These are phyloP conservation scores for Pezicula carpinea DNA, from an alignment of 2,329 filamentous ascomycete species.

Conservation along the genomic window DNA sequence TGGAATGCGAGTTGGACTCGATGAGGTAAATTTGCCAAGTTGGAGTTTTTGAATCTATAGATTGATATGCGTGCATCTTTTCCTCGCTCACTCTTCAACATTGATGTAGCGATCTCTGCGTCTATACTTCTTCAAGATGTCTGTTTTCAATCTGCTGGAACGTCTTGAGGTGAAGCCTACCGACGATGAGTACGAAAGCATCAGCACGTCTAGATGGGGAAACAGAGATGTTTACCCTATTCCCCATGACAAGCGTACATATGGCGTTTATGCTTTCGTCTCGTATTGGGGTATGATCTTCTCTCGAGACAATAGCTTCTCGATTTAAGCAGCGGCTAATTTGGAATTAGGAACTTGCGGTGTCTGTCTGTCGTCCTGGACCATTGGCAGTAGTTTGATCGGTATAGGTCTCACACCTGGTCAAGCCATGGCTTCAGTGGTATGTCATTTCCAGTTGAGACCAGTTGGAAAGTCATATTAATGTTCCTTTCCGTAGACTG, in stretches of 20 bases:
- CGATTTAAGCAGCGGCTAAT: not conserved
- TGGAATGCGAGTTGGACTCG: no score
- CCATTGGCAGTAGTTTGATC: slow-evolving; percentile 17
- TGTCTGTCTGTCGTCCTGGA: slow-evolving; percentile 10
- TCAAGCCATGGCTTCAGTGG: slow-evolving; percentile 16
- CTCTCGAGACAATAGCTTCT: not conserved
- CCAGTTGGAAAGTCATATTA: not conserved
- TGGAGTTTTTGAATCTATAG: no score
- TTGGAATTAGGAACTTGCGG: slow-evolving; percentile 6
- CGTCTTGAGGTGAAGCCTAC: slow-evolving; percentile 8
- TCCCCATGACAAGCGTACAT: slow-evolving; percentile 10
- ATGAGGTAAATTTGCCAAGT: no score
- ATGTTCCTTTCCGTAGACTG: not conserved
- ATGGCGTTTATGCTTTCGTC: slow-evolving; percentile 13
- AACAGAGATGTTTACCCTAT: slow-evolving; percentile 19
- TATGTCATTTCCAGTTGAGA: not conserved
- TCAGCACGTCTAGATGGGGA: slow-evolving; percentile 14
- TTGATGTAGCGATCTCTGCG: no score
- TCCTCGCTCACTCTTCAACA: no score
- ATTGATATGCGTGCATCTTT: no score
- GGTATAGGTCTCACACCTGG: slow-evolving; percentile 18
- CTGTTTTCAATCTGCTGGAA: slow-evolving; percentile 1
- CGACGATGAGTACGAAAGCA: slow-evolving; percentile 8
- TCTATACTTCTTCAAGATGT: not conserved
- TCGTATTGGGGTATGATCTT: slow-evolving; percentile 9